Evolutionary conservation across 2,329 filamentous ascomycete species (phyloP).

Genomic region (Venturia nashicola): DNA sequence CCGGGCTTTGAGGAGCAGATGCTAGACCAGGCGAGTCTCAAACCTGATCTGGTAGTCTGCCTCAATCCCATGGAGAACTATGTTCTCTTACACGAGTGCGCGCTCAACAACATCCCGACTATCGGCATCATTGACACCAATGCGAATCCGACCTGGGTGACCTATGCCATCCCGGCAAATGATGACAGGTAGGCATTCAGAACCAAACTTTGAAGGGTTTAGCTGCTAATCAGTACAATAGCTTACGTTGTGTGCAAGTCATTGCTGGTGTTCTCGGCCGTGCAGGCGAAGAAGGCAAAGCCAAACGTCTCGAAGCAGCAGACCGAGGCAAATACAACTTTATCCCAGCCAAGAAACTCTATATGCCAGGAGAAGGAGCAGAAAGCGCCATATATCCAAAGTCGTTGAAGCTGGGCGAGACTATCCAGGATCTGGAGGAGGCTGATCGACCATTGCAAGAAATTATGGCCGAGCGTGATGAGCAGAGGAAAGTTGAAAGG

Average conservation of each 20-base stretch:
- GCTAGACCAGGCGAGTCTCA: slow-evolving; percentile 50
- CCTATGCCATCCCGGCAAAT: slow-evolving; percentile 92
- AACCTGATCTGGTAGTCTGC: slow-evolving; percentile 84
- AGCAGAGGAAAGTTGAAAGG: background rate
- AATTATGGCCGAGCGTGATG: background rate
- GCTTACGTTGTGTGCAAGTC: slow-evolving; percentile 67
- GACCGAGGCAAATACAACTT: slow-evolving; percentile 51
- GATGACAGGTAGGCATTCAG: slow-evolving; percentile 62
- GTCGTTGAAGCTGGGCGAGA: slow-evolving; percentile 1
- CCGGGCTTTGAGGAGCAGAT: slow-evolving; percentile 55
- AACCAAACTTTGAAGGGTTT: background rate
- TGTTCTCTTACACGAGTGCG: slow-evolving; percentile 82
- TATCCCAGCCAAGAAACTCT: slow-evolving; percentile 18
- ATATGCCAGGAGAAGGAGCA: background rate
- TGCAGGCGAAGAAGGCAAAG: slow-evolving; percentile 68
- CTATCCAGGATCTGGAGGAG: slow-evolving; percentile 23
- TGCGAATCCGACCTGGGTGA: slow-evolving; percentile 83
- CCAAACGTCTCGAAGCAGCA: slow-evolving; percentile 52
- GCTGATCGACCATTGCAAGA: slow-evolving; percentile 22
- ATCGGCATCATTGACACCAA: slow-evolving; percentile 94
- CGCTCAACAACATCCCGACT: slow-evolving; percentile 75
- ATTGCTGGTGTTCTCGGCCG: slow-evolving; percentile 77
- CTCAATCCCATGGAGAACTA: slow-evolving; percentile 91
- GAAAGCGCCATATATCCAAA: slow-evolving; percentile 1
- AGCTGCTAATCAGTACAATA: slow-evolving; percentile 27